Evolutionary conservation across 768 basidiomycete species (phyloP).

Genomic region (Termitomyces sp.): DNA sequence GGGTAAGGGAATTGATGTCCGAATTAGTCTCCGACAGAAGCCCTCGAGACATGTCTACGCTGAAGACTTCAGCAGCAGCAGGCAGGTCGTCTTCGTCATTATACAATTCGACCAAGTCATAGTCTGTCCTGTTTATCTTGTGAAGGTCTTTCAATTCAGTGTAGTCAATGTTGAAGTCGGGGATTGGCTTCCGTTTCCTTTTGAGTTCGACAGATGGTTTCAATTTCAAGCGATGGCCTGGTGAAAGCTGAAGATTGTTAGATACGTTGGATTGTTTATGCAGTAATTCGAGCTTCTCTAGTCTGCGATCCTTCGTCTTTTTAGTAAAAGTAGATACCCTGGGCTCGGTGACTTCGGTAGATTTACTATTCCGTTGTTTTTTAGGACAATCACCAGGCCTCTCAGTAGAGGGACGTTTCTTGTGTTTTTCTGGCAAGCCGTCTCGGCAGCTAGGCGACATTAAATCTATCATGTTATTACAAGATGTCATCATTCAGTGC

Average conservation of each 20-base stretch:
- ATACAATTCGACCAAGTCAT: conserved; percentile 22
- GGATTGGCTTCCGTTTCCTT: conserved; percentile 23
- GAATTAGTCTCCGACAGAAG: conserved; percentile 28
- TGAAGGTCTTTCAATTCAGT: conserved; percentile 30
- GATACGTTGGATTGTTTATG: conserved; percentile 39
- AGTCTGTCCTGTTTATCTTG: conserved; percentile 11
- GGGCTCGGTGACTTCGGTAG: conserved; percentile 12
- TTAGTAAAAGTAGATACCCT: conserved; percentile 13
- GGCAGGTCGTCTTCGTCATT: conserved; percentile 45
- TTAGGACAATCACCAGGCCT: conserved; percentile 8
- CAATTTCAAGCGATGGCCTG: conserved; percentile 43
- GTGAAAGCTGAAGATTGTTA: conserved; percentile 29
- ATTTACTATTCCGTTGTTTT: background rate
- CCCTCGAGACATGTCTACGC: conserved; percentile 1
- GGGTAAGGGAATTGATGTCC: conserved; percentile 39
- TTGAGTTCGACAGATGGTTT: conserved; percentile 22
- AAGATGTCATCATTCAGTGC: conserved; percentile 2
- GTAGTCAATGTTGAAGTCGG: conserved; percentile 50
- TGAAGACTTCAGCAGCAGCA: conserved; percentile 28
- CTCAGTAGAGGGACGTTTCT: conserved; percentile 13
- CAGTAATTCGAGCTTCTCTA: conserved; percentile 36
- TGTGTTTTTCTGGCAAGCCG: conserved; percentile 51
- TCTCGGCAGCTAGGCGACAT: conserved; percentile 57
- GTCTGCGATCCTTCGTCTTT: conserved; percentile 20
- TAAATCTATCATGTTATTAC: background rate